Percentiles rank a stretch among this genome's conserved stretches.
Evolutionary conservation across 805 yeast genomes (phyloP).

Genomic region (Brettanomyces nanus): DNA sequence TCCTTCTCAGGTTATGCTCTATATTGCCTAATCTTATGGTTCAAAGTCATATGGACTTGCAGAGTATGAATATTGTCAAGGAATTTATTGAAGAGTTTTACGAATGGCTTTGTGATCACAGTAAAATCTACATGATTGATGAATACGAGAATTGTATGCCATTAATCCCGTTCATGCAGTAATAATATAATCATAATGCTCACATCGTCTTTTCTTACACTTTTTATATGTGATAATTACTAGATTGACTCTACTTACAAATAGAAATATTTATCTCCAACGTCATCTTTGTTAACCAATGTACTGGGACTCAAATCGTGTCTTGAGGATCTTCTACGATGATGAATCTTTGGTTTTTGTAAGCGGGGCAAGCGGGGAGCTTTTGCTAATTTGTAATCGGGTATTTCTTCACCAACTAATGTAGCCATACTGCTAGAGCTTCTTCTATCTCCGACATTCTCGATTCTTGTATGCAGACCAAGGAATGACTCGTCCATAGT

Average conservation of each 20-base stretch:
- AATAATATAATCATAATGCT: too few species aligned
- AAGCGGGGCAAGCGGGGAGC: background rate
- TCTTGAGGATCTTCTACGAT: background rate
- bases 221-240: too few species aligned
- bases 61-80: constrained; percentile 49
- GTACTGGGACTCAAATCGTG: background rate
- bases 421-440: background rate
- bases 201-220: background rate
- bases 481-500: constrained; percentile 49
- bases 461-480: constrained; percentile 37
- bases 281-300: too few species aligned
- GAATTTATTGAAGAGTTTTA: constrained; percentile 48
- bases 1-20: constrained; percentile 67
- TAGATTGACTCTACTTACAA: too few species aligned
- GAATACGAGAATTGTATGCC: constrained; percentile 46
- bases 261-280: too few species aligned
- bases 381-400: background rate
- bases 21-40: constrained; percentile 78
- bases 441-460: background rate
- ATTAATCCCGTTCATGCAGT: constrained; percentile 11
- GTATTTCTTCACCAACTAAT: background rate
- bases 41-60: constrained; percentile 74
- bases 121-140: constrained; percentile 28
- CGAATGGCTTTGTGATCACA: constrained; percentile 40
- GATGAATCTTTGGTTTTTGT: background rate